Evolutionary conservation across 2,329 filamentous ascomycete genomes (phyloP), one percentile per base, ranked within the genome.

Genomic region (Talaromyces funiculosus): DNA sequence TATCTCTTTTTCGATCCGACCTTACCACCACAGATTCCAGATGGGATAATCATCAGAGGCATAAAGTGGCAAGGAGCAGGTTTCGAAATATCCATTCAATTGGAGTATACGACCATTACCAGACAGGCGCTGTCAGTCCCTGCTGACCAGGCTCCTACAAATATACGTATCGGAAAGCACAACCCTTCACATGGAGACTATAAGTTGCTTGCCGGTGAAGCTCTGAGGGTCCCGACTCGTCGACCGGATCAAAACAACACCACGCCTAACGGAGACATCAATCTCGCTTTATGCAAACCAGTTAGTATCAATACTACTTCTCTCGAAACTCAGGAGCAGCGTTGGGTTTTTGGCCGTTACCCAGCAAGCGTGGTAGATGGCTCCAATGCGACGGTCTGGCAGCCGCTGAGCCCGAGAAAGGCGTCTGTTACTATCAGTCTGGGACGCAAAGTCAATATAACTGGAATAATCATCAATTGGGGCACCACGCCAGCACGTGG

Each of bases 371-470:
- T 40, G 12, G 61, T 62, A 6, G 61, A 62, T 24, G 61, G 61
- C 3, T 62, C 61, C 1, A 60, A 62, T 31, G 61, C 61, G 12
- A 62, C 61, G 16, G 26, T 60, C 26, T 62, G 61, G 61, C 61
- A 62, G 57, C 58, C 58, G 5, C 35, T 38, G 37, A 37, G 33
- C 16, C 56, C 61, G 2, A 33, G 6, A 45, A 22, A 18, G 14
- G 56, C 61, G 33, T 59, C 61, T 7, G 51, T 62, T 3, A 60
- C 49, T 7, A 20, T 62, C 16, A 33, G 40, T 14, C 16, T 62
- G 3, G 57, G 49, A 8, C 18, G 12, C 1, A 55, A 9, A n/a
- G 22, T 29, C 22, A 26, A 51, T 33, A 20, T 62, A 1, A 51
- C 61, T 22, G 14, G 35, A 22, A 38, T 62, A 2, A 18, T 33